These are phyloP conservation scores for Sarocladiaceae sp. DNA, from an alignment of 2,329 filamentous ascomycete genomes.

Conservation along the genomic window DNA sequence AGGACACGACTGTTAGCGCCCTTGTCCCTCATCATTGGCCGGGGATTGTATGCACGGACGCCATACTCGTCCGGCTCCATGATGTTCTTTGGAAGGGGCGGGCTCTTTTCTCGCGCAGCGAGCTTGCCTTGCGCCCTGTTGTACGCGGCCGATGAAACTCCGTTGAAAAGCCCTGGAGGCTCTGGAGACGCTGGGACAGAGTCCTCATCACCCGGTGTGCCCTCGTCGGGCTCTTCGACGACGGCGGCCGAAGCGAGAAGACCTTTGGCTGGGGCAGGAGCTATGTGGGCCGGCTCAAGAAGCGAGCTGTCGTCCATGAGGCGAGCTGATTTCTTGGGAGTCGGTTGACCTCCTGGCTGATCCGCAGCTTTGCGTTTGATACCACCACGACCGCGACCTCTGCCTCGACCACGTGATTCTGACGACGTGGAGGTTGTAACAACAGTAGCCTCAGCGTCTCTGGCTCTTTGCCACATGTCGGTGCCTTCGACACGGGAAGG, in stretches of 20 bases:
- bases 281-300: conserved; percentile 18
- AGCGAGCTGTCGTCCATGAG: conserved; percentile 23
- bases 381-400: conserved; percentile 26
- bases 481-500: conserved; percentile 36
- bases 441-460: conserved; percentile 30
- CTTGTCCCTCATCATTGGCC: conserved; percentile 34
- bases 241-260: conserved; percentile 33
- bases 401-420: conserved; percentile 16
- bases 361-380: conserved; percentile 46
- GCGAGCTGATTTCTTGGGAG: conserved; percentile 40
- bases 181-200: conserved; percentile 31
- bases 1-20: conserved; percentile 48
- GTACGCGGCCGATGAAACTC: conserved; percentile 17
- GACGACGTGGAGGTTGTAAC: conserved; percentile 26
- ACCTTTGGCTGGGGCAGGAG: conserved; percentile 30
- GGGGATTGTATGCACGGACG: conserved; percentile 36
- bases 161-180: conserved; percentile 21
- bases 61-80: conserved; percentile 46
- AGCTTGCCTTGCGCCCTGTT: conserved; percentile 22
- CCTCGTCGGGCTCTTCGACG: conserved; percentile 27
- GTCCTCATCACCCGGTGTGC: conserved; percentile 28
- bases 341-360: conserved; percentile 42
- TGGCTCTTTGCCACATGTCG: conserved; percentile 32
- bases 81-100: conserved; percentile 30
- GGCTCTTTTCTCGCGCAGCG: conserved; percentile 30